Conservation (phyloP, 805 yeast species). For the Clavispora phyllophila region DNA sequence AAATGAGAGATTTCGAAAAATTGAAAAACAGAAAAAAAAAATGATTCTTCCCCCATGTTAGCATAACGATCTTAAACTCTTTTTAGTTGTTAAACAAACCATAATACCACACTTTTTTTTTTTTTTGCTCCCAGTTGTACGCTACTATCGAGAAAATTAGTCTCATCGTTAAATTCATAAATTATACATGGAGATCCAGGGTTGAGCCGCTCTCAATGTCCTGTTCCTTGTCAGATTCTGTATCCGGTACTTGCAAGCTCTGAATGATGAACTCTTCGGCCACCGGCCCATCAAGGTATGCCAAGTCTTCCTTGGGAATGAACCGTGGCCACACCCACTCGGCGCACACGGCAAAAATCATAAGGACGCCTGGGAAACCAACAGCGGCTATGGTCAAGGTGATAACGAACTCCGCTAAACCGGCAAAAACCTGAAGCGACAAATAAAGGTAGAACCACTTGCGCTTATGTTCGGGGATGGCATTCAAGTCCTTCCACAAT, state of each 20-base stretch:
- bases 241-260: constrained; percentile 27
- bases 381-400: constrained; percentile 87
- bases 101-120: constrained; percentile 5
- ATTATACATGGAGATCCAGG: not conserved
- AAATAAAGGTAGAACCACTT: constrained; percentile 56
- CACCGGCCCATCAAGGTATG: constrained; percentile 59
- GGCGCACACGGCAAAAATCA: constrained; percentile 64
- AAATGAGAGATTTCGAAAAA: not conserved
- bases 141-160: too few species aligned
- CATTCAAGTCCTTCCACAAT: constrained; percentile 26
- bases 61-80: not conserved
- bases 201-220: not conserved
- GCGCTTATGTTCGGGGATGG: constrained; percentile 19
- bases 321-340: constrained; percentile 53
- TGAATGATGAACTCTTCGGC: constrained; percentile 53
- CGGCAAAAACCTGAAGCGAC: constrained; percentile 57
- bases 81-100: constrained; percentile 4
- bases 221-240: constrained; percentile 1
- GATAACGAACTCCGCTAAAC: constrained; percentile 77
- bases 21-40: not conserved
- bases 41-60: not conserved
- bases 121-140: not conserved
- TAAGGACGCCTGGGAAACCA: constrained; percentile 84
- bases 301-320: constrained; percentile 58
- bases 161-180: too few species aligned